Conservation (phyloP, 768 basidiomycete species). For the Trametes sanguinea region DNA sequence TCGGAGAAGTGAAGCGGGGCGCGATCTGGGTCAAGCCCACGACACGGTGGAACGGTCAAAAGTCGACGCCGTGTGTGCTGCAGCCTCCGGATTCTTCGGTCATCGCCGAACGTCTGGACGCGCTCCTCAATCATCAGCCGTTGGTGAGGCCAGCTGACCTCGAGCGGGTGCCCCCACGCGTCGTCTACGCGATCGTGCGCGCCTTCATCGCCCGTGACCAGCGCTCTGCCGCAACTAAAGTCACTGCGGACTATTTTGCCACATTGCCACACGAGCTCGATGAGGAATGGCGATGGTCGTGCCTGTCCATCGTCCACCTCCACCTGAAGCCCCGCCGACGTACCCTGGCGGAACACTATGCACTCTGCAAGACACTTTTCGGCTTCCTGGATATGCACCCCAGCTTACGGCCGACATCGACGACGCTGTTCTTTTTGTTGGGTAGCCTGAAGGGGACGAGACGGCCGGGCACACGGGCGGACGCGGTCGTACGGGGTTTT, state of each 20-base stretch:
- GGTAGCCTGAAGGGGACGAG: slow-evolving; percentile 49
- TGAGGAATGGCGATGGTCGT: slow-evolving; percentile 36
- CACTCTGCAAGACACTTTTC: slow-evolving; percentile 45
- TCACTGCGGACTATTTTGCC: slow-evolving; percentile 52
- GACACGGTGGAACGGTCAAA: neutral
- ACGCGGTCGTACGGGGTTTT: slow-evolving; percentile 47
- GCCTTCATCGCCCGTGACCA: slow-evolving; percentile 42
- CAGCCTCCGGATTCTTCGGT: slow-evolving; percentile 3
- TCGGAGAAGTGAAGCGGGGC: slow-evolving; percentile 27
- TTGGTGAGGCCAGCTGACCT: slow-evolving; percentile 37
- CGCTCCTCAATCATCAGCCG: slow-evolving; percentile 46
- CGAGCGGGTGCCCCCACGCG: slow-evolving; percentile 41
- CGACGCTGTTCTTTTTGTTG: slow-evolving; percentile 61
- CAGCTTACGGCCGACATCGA: slow-evolving; percentile 55
- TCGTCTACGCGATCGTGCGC: slow-evolving; percentile 47
- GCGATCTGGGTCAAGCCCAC: neutral
- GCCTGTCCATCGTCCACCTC: slow-evolving; percentile 58
- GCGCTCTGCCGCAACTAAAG: slow-evolving; percentile 9
- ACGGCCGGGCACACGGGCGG: slow-evolving; percentile 57
- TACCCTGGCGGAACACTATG: slow-evolving; percentile 47
- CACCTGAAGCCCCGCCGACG: slow-evolving; percentile 37
- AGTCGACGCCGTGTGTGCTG: neutral
- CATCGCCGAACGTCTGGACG: slow-evolving; percentile 19
- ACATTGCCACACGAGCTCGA: slow-evolving; percentile 47
- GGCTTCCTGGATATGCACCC: slow-evolving; percentile 49